Evolutionary conservation across 352 stramenopile genomes (phyloP).

Genomic region (Phytophthora pseudosyringae): DNA sequence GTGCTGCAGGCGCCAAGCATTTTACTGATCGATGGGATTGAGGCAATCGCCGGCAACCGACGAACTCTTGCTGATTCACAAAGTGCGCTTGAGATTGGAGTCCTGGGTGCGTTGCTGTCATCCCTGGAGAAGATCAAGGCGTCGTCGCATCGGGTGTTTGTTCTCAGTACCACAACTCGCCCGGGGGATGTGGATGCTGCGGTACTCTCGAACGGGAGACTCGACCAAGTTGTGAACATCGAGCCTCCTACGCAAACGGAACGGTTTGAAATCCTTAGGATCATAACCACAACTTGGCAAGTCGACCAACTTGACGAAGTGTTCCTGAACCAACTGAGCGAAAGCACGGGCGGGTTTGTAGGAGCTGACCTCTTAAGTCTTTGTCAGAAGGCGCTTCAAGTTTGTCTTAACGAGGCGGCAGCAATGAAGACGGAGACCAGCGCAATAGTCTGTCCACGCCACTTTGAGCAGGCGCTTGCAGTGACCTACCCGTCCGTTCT

Average conservation of each 20-base stretch:
- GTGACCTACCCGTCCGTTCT: constrained; percentile 96
- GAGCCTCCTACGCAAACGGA: constrained; percentile 93
- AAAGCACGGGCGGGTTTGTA: constrained; percentile 96
- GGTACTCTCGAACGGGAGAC: constrained; percentile 95
- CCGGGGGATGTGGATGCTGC: constrained; percentile 90
- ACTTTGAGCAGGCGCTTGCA: constrained; percentile 90
- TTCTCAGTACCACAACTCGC: constrained; percentile 80
- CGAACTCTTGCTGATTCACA: constrained; percentile 58
- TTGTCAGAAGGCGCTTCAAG: constrained; percentile 76
- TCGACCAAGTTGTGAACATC: constrained; percentile 96
- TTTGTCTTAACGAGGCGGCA: constrained; percentile 53
- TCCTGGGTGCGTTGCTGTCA: constrained; percentile 86
- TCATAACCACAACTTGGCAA: constrained; percentile 90
- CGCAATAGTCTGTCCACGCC: constrained; percentile 26
- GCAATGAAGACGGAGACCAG: constrained; percentile 6
- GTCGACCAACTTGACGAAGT: constrained; percentile 45
- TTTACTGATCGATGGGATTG: constrained; percentile 92
- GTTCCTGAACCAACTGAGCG: constrained; percentile 91
- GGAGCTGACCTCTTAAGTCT: constrained; percentile 84
- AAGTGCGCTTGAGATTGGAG: constrained; percentile 71
- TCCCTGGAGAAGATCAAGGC: constrained; percentile 80
- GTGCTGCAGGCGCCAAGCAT: constrained; percentile 59
- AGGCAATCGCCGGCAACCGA: constrained; percentile 83
- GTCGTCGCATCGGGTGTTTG: constrained; percentile 54
- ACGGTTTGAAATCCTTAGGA: constrained; percentile 92